Conservation (phyloP, 2,329 filamentous ascomycete genomes). For the Aspergillus unguis region DNA sequence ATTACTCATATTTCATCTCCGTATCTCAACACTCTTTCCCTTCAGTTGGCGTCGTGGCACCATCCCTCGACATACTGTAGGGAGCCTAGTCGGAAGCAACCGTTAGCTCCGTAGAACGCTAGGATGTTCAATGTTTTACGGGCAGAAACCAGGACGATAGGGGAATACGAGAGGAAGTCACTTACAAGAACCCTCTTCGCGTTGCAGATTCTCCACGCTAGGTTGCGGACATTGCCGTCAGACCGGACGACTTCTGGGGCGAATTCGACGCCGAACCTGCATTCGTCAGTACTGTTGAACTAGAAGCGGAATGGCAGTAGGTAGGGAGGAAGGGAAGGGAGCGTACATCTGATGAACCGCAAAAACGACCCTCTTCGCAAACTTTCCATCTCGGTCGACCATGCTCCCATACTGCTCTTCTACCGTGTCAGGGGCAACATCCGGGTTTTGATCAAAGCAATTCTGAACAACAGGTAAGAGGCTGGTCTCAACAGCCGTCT, state of each 20-base stretch:
- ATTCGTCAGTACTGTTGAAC: neutral
- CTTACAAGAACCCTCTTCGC: slow-evolving; percentile 90
- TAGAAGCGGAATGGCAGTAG: neutral
- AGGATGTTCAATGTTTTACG: neutral
- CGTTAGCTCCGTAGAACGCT: slow-evolving; percentile 1
- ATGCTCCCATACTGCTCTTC: slow-evolving; percentile 82
- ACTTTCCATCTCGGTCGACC: slow-evolving; percentile 84
- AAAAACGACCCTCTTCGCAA: slow-evolving; percentile 84
- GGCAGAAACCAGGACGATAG: neutral
- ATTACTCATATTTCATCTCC: neutral
- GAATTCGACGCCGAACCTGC: slow-evolving; percentile 84
- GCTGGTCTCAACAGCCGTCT: slow-evolving; percentile 68
- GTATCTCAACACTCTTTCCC: slow-evolving; percentile 20
- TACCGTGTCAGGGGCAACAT: slow-evolving; percentile 76
- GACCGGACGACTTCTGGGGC: slow-evolving; percentile 87
- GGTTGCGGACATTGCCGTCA: slow-evolving; percentile 82
- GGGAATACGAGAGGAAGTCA: neutral
- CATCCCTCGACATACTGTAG: slow-evolving; percentile 66
- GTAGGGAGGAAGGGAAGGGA: too few relatives aligned
- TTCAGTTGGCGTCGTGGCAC: slow-evolving; percentile 57
- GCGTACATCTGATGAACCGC: slow-evolving; percentile 86
- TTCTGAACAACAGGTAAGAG: slow-evolving; percentile 82
- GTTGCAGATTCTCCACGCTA: slow-evolving; percentile 93
- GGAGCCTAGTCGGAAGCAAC: slow-evolving; percentile 52
- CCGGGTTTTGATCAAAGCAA: slow-evolving; percentile 86